Percentiles rank a stretch among this genome's conserved stretches.
Evolutionary conservation across 371 early-diverging fungal genomes (phyloP).

Genomic region (Haplosporangium sp.): DNA sequence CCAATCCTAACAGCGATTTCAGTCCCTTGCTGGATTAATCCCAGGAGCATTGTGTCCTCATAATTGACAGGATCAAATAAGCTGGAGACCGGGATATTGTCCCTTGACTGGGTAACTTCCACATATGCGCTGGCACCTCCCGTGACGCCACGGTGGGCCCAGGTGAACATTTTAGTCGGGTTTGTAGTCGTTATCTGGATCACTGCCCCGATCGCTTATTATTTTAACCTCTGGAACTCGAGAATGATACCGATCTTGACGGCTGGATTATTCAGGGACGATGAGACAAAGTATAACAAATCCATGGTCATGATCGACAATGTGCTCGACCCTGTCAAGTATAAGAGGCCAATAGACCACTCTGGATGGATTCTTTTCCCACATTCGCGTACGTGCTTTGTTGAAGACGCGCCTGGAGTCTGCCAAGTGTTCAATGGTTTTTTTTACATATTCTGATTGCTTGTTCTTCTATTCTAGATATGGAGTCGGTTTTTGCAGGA

Average conservation of each 20-base stretch:
- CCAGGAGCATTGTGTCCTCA: conserved; percentile 62
- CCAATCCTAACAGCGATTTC: conserved; percentile 63
- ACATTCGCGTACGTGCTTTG: conserved; percentile 55
- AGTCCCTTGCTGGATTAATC: conserved; percentile 58
- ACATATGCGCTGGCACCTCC: conserved; percentile 51
- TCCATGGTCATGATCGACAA: conserved; percentile 63
- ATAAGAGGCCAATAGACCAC: conserved; percentile 70
- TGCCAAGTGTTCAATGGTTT: neutral
- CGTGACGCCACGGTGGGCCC: conserved; percentile 53
- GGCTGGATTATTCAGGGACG: conserved; percentile 64
- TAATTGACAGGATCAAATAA: conserved; percentile 66
- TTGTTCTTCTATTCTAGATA: too few species aligned
- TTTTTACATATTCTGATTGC: neutral
- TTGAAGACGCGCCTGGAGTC: too few species aligned
- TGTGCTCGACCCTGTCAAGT: conserved; percentile 63
- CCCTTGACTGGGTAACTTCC: conserved; percentile 59
- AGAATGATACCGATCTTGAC: conserved; percentile 68
- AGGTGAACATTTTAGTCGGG: conserved; percentile 60
- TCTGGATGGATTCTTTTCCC: conserved; percentile 72
- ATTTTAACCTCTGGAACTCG: conserved; percentile 68
- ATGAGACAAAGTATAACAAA: conserved; percentile 59
- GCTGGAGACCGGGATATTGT: conserved; percentile 45
- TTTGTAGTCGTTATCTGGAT: conserved; percentile 75
- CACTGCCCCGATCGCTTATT: conserved; percentile 72
- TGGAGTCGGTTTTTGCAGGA: conserved; percentile 40